Evolutionary conservation across 768 basidiomycete species (phyloP), one percentile per base, ranked within the genome.

Genomic region (Neoboletus brunneissimus): DNA sequence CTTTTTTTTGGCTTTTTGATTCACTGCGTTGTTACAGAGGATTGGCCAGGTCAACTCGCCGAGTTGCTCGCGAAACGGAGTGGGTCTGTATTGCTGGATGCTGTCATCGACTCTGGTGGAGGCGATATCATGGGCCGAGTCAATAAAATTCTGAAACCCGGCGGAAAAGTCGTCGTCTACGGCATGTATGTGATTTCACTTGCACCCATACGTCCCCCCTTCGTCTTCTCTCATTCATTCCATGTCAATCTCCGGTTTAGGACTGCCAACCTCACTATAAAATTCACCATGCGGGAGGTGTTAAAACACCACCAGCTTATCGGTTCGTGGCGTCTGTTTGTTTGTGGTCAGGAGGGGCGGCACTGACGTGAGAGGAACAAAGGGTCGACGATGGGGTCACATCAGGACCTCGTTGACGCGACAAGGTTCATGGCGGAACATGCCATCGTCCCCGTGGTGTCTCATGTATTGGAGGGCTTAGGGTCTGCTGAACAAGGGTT

Each of bases 301-400:
- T 66, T 93, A 59, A 85, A 81, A 63, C 87, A 90, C 62, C 83
- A 87, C 41, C 82, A 85, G 58, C 73, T 94, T 40, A 76, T 90
- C 32, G 91, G 91, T 90, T 42, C 42, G 78, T 68, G 16, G 20
- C 29, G 11, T 40, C 22, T 42, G 16, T 53, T 47, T 25, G n/a
- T 54, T 46, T 37, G 23, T 51, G 38, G 48, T 53, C 46, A 48
- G 12, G 34, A 54, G 29, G 54, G 42, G 43, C 11, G 31, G n/a
- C 50, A 25, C 29, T 68, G 51, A 68, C 42, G 54, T 60, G 53
- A 53, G 5, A 56, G 50, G 55, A 57, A 57, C 41, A 49, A 55
- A 91, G 91, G 90, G 35, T 89, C 89, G 2, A 91, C 86, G 27
- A 91, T 94, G 90, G 91, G 90, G 18, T 91, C 90, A 9, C 82